Conservation (phyloP, 306 rosid genomes). For the Vigna nakashimae region DNA sequence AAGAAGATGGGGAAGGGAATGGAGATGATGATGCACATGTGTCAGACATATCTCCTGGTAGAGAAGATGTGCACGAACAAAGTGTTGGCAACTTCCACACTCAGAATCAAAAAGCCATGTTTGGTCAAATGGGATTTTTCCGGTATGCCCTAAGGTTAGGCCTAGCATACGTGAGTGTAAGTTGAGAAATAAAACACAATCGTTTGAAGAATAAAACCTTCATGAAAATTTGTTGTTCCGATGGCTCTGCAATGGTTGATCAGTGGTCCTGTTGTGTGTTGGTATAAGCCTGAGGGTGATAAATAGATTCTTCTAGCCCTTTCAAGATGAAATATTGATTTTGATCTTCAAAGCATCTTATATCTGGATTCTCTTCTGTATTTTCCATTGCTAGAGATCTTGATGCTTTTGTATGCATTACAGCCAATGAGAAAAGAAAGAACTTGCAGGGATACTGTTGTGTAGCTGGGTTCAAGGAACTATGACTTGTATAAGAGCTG, state of each 20-base stretch:
- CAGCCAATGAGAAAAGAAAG: conserved; percentile 61
- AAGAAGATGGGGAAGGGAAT: no score
- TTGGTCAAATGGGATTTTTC: conserved; percentile 90
- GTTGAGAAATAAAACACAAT: conserved; percentile 83
- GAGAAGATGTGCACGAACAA: conserved; percentile 84
- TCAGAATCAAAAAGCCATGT: conserved; percentile 66
- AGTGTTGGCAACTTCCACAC: conserved; percentile 56
- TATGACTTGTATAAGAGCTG: conserved; percentile 77
- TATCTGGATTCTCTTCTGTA: conserved; percentile 56
- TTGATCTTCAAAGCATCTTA: conserved; percentile 48
- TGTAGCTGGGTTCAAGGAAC: conserved; percentile 74
- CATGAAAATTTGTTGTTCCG: conserved; percentile 51
- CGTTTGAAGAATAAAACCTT: conserved; percentile 74
- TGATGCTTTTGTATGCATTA: conserved; percentile 56
- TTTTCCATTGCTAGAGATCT: conserved; percentile 62
- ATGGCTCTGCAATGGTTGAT: conserved; percentile 51
- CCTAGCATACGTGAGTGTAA: conserved; percentile 74
- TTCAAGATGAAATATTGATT: conserved; percentile 44
- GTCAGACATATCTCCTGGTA: conserved; percentile 64
- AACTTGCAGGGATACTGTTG: conserved; percentile 72
- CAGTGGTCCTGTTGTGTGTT: conserved; percentile 52
- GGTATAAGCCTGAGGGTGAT: conserved; percentile 54
- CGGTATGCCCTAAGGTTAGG: conserved; percentile 76
- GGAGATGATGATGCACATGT: conserved; percentile 35
- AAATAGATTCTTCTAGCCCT: conserved; percentile 50